Evolutionary conservation across 768 basidiomycete species (phyloP).

Genomic region (Leccinum olivaceopallidum): DNA sequence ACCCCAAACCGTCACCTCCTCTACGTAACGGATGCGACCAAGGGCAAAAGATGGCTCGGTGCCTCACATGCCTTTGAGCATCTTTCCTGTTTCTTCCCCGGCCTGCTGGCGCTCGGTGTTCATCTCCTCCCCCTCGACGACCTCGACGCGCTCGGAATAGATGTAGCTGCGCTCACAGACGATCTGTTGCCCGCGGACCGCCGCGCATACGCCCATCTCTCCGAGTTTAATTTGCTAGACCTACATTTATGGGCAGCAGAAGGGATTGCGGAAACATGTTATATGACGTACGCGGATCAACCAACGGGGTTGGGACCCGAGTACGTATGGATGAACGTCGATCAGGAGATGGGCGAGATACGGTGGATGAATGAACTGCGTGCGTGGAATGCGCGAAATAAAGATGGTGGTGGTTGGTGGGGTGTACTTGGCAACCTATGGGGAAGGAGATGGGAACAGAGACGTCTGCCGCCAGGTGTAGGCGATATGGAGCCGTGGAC

Average conservation of each 20-base stretch:
- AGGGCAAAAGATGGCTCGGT: constrained; percentile 21
- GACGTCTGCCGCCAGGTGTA: constrained; percentile 53
- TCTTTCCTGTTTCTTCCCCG: constrained; percentile 76
- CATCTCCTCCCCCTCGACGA: constrained; percentile 60
- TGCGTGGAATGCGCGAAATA: constrained; percentile 41
- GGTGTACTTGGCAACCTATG: background rate
- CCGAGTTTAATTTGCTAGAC: constrained; percentile 51
- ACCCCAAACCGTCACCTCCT: constrained; percentile 33
- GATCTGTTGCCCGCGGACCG: constrained; percentile 22
- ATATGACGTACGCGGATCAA: constrained; percentile 68
- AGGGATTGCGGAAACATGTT: constrained; percentile 75
- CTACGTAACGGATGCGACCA: constrained; percentile 57
- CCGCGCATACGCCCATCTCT: constrained; percentile 39
- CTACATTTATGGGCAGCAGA: constrained; percentile 74
- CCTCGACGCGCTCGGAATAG: constrained; percentile 47
- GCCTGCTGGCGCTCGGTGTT: constrained; percentile 70
- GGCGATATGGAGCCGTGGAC: constrained; percentile 33
- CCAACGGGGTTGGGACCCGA: constrained; percentile 70
- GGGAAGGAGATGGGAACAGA: constrained; percentile 9
- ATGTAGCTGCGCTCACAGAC: constrained; percentile 37
- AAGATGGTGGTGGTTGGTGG: background rate
- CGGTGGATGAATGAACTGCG: constrained; percentile 35
- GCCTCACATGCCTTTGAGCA: constrained; percentile 63
- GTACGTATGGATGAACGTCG: constrained; percentile 25
- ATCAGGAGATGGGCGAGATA: constrained; percentile 11